Evolutionary conservation across 2,329 filamentous ascomycete genomes (phyloP).

Genomic region (Dendrostoma leiphaemia): DNA sequence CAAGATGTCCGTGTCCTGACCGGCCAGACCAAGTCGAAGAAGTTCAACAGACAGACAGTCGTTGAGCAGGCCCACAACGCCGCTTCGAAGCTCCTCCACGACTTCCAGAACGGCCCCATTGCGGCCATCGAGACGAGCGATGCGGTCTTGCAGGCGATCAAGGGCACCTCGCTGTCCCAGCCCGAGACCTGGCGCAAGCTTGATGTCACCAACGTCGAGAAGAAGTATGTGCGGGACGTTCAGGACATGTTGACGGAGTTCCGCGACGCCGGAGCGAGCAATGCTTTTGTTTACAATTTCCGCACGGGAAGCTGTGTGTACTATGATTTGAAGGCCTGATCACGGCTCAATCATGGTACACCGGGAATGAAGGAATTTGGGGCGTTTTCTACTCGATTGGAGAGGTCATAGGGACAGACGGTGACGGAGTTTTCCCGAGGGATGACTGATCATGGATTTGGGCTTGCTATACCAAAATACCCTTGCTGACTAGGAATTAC

Average conservation of each 20-base stretch:
- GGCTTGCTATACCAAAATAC: too few relatives aligned
- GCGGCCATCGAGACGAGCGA: slow-evolving; percentile 87
- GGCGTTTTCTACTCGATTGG: too few relatives aligned
- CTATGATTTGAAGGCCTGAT: slow-evolving; percentile 68
- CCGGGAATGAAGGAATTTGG: too few relatives aligned
- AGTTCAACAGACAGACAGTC: slow-evolving; percentile 83
- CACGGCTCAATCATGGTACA: neutral
- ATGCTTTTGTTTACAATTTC: slow-evolving; percentile 91
- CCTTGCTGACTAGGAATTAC: too few relatives aligned
- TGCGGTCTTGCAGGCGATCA: slow-evolving; percentile 73
- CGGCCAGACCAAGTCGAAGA: slow-evolving; percentile 81
- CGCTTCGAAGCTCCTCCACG: slow-evolving; percentile 62
- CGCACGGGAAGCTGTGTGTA: slow-evolving; percentile 80
- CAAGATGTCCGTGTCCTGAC: slow-evolving; percentile 84
- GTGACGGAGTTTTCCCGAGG: too few relatives aligned
- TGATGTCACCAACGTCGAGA: slow-evolving; percentile 74
- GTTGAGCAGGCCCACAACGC: slow-evolving; percentile 72
- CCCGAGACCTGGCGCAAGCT: slow-evolving; percentile 79
- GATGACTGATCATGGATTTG: too few relatives aligned
- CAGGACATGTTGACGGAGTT: slow-evolving; percentile 71
- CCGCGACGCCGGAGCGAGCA: slow-evolving; percentile 57
- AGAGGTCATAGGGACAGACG: too few relatives aligned
- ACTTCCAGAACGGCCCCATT: slow-evolving; percentile 75
- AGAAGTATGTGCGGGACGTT: slow-evolving; percentile 79
- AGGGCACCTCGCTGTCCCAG: slow-evolving; percentile 73